Percentiles rank a stretch among this genome's conserved stretches.
Conservation (phyloP, 192 early-diverging fungal species). For the Backusella liffmaniae region DNA sequence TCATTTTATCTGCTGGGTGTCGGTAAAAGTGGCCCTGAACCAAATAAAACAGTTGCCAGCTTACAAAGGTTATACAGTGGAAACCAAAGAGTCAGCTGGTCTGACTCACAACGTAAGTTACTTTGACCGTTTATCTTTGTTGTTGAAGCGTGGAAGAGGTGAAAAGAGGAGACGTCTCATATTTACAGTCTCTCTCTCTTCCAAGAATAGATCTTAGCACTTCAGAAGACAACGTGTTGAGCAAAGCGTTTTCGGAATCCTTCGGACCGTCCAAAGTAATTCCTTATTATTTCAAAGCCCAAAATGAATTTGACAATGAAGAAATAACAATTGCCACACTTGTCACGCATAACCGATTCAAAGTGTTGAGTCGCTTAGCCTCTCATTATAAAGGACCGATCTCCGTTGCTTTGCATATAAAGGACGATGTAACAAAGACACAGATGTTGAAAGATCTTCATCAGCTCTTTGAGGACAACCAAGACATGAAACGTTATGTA, state of each 20-base stretch:
- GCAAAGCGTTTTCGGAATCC: constrained; percentile 53
- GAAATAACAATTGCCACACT: constrained; percentile 56
- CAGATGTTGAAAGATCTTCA: constrained; percentile 45
- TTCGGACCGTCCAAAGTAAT: constrained; percentile 56
- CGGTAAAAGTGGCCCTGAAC: background rate
- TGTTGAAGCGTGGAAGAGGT: background rate
- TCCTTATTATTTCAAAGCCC: constrained; percentile 48
- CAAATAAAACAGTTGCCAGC: background rate
- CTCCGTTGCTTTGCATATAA: constrained; percentile 58
- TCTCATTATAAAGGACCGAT: constrained; percentile 55
- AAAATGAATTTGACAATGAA: constrained; percentile 40
- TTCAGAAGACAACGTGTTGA: constrained; percentile 49
- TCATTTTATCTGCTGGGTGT: constrained; percentile 15
- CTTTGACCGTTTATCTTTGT: background rate
- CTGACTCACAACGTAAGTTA: background rate
- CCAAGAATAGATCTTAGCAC: background rate
- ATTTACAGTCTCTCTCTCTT: background rate
- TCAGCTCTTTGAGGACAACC: constrained; percentile 43
- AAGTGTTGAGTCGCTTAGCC: constrained; percentile 44
- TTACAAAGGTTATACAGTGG: background rate
- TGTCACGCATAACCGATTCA: constrained; percentile 50
- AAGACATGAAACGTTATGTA: constrained; percentile 46
- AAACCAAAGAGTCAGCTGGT: constrained; percentile 7
- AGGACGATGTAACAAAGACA: constrained; percentile 49
- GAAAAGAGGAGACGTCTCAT: background rate